Evolutionary conservation across 2,329 filamentous ascomycete species (phyloP), one percentile per base, ranked within the genome.

Genomic region (Colletotrichum zoysiae): DNA sequence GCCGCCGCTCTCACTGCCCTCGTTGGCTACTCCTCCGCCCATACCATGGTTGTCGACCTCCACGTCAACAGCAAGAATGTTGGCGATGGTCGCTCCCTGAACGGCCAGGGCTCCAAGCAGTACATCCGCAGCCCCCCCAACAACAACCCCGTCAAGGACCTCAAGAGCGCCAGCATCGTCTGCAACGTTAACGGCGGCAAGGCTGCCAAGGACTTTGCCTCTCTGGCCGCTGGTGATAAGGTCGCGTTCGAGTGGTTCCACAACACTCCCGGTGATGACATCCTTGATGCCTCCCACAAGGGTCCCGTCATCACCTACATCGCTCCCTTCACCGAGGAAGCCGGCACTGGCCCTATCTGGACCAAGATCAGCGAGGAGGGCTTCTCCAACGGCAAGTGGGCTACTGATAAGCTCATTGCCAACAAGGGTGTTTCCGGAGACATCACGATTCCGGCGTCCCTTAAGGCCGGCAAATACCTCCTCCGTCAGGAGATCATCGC

Each of bases 401-500:
- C 81, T 59, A 79, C 82, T 48, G 79, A 82, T 74, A 80, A 84
- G 53, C 79, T 89, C 76, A 86, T 86, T 74, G 76, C 81, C 75
- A 83, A 85, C 79, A 82, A 84, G 76, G 86, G 86, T 80, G 85
- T 82, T 76, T 62, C 70, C 18, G 82, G 82, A 77, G 83, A 82
- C 70, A 82, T 87, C 73, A 84, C 80, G 23, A 82, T 88, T 55
- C 87, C 86, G 61, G 76, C 79, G 57, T 72, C 72, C 69, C 82
- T 88, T 56, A 83, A 82, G 38, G 78, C 84, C 33, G 86, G 86
- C 69, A 85, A 87, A 80, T 88, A 88, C 77, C 81, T 88, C 67
- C 77, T 88, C 74, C 85, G 87, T 65, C 85, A 88, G 77, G 86
- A 88, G 78, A 87, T 87, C 77, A 87, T 88, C 70, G 87, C 82